Evolutionary conservation across 192 early-diverging fungal species (phyloP), one percentile per base, ranked within the genome.

Genomic region (Backusella macrospora): DNA sequence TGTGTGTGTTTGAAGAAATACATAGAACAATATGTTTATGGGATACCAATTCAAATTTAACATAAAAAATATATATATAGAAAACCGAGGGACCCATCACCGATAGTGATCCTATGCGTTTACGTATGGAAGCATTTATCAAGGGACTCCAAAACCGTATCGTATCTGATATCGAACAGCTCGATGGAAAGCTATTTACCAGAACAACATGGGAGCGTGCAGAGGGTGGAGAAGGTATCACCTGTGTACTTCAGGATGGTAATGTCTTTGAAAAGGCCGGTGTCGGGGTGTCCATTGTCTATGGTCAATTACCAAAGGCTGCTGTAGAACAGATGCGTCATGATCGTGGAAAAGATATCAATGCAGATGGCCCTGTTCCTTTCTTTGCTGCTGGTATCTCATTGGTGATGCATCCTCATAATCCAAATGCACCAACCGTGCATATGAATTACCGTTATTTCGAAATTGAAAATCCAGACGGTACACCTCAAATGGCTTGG

Each of bases 401-500:
- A 14, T 87, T 95, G 64, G 95, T 99, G 16, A 92, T 97, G 78
- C 97, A 99, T 73, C 97, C 97, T 21, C 90, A 90, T 78, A 99
- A 99, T 80, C 97, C 97, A 16, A 88, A 92, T 70, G 95, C 93
- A n/a, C 98, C 98, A 12, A 99, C 98, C 0, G 91, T 95, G 6
- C 98, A 99, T 77, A 87, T 94, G 79, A 99, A 99, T 84, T 99
- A 96, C 81, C 91, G 98, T 6, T 97, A 98, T 79, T 98, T 99
- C 88, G 98, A 99, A 73, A 88, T 99, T 13, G 89, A 84, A 37
- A 77, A 87, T 12, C 81, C 75, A 4, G 87, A 85, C 34, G 84
- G 81, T n/a, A 83, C 90, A 42, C 91, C 94, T 5, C 89, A 91
- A 49, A 82, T 91, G 69, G 91, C 87, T 52, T 99, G 98, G 98